These are phyloP conservation scores for Lenzites betulinus DNA, from an alignment of 768 basidiomycete species.

Conservation along the genomic window DNA sequence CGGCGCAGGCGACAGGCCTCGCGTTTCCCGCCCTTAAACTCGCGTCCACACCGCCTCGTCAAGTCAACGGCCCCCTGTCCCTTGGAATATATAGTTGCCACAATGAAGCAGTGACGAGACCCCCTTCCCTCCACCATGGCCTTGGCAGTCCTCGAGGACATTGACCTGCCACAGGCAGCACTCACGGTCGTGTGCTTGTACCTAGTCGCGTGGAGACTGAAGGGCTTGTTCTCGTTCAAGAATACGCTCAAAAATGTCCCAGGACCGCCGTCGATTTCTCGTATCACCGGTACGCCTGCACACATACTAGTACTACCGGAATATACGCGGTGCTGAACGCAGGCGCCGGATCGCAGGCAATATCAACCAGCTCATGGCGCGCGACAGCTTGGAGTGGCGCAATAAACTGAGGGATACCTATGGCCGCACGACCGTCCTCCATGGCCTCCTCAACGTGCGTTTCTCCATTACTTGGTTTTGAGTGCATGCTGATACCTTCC, in stretches of 20 bases:
- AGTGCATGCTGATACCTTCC: neutral
- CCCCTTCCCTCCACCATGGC: no score
- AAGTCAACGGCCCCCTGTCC: no score
- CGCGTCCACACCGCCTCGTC: no score
- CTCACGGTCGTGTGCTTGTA: constrained; percentile 2
- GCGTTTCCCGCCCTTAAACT: no score
- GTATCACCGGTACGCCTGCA: neutral
- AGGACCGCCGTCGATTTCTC: constrained; percentile 12
- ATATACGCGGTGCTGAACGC: neutral
- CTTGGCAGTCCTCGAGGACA: constrained; percentile 9
- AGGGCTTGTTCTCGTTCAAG: constrained; percentile 4
- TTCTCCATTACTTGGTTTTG: neutral
- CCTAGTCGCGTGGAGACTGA: constrained; percentile 4
- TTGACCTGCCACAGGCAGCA: constrained; percentile 5
- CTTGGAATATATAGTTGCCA: no score
- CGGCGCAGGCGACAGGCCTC: no score
- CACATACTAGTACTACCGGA: neutral
- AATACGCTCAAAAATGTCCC: constrained; percentile 13
- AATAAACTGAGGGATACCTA: constrained; percentile 36
- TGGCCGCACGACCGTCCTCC: constrained; percentile 35
- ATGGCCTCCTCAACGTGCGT: constrained; percentile 40
- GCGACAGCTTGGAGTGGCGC: constrained; percentile 42
- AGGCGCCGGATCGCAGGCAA: constrained; percentile 32
- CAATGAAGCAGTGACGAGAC: no score
- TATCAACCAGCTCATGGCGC: constrained; percentile 35